Base-by-base conservation (phyloP, 352 stramenopile genomes). In the Globisporangium radiosum region DNA sequence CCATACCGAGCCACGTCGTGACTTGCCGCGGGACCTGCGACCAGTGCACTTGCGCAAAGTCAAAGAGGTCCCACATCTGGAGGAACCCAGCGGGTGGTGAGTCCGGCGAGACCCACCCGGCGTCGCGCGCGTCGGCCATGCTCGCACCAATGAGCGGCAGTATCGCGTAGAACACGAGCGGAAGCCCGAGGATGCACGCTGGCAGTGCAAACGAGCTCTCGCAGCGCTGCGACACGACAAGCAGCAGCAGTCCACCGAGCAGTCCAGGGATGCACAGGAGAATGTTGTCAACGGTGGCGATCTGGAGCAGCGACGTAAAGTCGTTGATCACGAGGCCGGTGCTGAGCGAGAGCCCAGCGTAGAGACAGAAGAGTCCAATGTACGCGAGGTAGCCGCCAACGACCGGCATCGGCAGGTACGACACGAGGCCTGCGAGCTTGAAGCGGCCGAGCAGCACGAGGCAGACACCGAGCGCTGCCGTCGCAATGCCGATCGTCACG, bases 371-470 rank as follows among this genome's bases (percentile, higher is more conserved):
- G 45, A 98, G 93, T 5, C 97, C 97, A 63, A 99, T 98, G 70
- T 96, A 98, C 6, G 96, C 96, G 45, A 99, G 72, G 76, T 99
- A 99, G 37, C 97, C 97, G 36, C 94, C 96, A 39, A 99, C 82
- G 1, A 99, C 97, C 14, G 90, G 95, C 69, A 98, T 98, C 1
- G 97, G 97, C 47, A 99, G 72, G 65, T 99, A 96, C 62, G 97
- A 97, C 43, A 99, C 96, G 42, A 98, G 87, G 3, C 84, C 85
- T 4, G 97, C 97, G 37, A 99, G 81, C 66, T 90, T 88, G 49
- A 98, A 90, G 59, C 87, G 90, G 2, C 96, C 96, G 56, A 99
- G 85, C 14, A 97, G 63, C 37, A 99, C 87, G n/a, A 99, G 77
- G 14, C 88, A 88, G 1, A 94, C 53, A 4, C 97, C 97, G 0